Conservation (phyloP, 2,329 filamentous ascomycete species). For the Talaromyces sp. region DNA sequence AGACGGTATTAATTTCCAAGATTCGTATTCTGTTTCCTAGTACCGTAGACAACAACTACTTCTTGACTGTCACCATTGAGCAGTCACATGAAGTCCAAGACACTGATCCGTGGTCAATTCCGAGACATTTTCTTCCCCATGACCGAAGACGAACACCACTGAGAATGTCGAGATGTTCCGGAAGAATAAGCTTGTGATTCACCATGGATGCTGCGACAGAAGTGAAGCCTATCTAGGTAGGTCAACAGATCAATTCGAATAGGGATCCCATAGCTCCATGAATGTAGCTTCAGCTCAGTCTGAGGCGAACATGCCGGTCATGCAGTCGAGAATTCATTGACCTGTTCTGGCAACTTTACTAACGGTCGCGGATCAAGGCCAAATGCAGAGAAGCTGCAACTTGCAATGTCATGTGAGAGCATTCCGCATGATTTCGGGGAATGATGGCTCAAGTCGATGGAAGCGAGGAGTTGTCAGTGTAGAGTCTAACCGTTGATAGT, state of each 20-base stretch:
- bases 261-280: neutral
- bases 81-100: neutral
- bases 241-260: too few species aligned
- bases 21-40: neutral
- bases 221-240: neutral
- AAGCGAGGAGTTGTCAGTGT: too few species aligned
- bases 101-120: neutral
- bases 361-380: neutral
- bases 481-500: too few species aligned
- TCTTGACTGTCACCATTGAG: neutral
- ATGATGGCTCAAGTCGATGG: neutral
- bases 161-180: neutral
- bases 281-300: neutral
- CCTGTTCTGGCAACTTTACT: neutral
- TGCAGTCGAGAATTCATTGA: neutral
- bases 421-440: neutral
- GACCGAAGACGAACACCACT: neutral
- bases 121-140: neutral
- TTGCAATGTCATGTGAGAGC: neutral
- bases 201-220: neutral
- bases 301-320: neutral
- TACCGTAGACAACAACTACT: neutral
- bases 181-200: neutral
- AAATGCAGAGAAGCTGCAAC: neutral
- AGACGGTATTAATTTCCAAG: neutral